A percentile compares a stretch with the other conserved stretches of the same genome.
phyloP scores from a whole-genome alignment of 1,139 yeast species.

The Yamadazyma diospyri region DNA sequence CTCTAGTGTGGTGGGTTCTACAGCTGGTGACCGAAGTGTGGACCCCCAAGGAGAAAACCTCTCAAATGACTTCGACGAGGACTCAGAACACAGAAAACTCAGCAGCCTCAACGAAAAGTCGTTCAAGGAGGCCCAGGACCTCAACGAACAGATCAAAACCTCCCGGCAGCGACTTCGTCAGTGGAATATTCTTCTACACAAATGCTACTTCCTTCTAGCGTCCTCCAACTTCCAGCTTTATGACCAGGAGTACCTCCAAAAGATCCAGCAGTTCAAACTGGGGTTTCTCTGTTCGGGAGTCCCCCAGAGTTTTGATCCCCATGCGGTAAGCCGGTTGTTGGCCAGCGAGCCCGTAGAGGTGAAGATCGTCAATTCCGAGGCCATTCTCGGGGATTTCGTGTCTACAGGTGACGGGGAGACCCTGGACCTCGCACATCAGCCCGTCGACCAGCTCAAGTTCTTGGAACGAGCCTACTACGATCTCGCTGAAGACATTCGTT shows the following conservation, averaged over 20 bases:
- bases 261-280: constrained; percentile 14
- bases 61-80: constrained; percentile 14
- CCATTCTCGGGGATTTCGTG: background rate
- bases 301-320: constrained; percentile 2
- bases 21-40: constrained; percentile 13
- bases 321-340: constrained; percentile 2
- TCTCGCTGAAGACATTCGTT: constrained; percentile 61
- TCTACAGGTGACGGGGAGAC: background rate
- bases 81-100: constrained; percentile 7
- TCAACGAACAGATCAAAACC: constrained; percentile 23
- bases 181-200: constrained; percentile 66
- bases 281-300: background rate
- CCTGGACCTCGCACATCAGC: constrained; percentile 1
- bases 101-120: constrained; percentile 12
- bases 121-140: constrained; percentile 19
- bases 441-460: constrained; percentile 9
- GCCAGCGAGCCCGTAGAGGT: background rate
- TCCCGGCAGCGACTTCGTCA: constrained; percentile 32
- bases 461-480: constrained; percentile 47
- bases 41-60: constrained; percentile 20
- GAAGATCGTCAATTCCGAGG: background rate
- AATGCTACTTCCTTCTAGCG: constrained; percentile 74
- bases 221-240: constrained; percentile 71
- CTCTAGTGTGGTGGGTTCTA: too few species aligned
- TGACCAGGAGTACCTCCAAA: constrained; percentile 37